These are phyloP conservation scores for Alternaria metachromatica DNA, from an alignment of 2,329 filamentous ascomycete genomes.

Conservation along the genomic window DNA sequence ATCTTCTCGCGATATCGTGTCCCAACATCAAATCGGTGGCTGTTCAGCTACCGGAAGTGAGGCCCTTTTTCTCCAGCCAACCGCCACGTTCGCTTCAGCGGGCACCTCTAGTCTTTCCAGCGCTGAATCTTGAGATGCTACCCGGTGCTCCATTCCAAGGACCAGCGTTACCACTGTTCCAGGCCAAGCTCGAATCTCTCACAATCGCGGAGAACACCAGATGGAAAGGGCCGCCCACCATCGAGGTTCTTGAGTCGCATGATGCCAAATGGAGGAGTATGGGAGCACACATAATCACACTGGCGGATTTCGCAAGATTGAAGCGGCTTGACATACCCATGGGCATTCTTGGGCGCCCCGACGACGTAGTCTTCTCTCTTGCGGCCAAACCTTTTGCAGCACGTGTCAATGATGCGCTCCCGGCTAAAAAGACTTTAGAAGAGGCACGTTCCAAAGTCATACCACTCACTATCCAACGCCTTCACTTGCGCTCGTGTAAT, in stretches of 20 bases:
- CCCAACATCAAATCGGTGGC: conserved; percentile 20
- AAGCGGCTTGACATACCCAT: conserved; percentile 17
- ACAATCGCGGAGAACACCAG: conserved; percentile 13
- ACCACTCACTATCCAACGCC: conserved; percentile 6
- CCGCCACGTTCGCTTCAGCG: not conserved
- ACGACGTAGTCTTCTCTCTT: conserved; percentile 6
- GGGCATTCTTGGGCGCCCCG: conserved; percentile 8
- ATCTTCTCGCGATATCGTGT: conserved; percentile 15
- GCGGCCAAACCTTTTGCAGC: not conserved
- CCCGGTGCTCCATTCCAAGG: conserved; percentile 15
- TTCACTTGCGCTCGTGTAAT: conserved; percentile 21
- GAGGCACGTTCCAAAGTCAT: conserved; percentile 5
- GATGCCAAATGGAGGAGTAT: conserved; percentile 14
- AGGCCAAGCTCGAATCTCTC: conserved; percentile 16
- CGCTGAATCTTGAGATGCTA: conserved; percentile 3
- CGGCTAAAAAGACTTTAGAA: not conserved
- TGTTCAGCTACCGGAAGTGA: conserved; percentile 15
- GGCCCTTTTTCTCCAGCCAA: not conserved
- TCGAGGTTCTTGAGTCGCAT: conserved; percentile 11
- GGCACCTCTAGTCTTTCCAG: not conserved
- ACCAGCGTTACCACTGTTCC: conserved; percentile 3
- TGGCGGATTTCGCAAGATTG: conserved; percentile 7
- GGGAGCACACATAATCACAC: conserved; percentile 20
- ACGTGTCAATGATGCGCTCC: not conserved
- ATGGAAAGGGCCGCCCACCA: conserved; percentile 14